Conservation (phyloP, 139 green algal species). For the Limnomonas spitsbergensis region DNA sequence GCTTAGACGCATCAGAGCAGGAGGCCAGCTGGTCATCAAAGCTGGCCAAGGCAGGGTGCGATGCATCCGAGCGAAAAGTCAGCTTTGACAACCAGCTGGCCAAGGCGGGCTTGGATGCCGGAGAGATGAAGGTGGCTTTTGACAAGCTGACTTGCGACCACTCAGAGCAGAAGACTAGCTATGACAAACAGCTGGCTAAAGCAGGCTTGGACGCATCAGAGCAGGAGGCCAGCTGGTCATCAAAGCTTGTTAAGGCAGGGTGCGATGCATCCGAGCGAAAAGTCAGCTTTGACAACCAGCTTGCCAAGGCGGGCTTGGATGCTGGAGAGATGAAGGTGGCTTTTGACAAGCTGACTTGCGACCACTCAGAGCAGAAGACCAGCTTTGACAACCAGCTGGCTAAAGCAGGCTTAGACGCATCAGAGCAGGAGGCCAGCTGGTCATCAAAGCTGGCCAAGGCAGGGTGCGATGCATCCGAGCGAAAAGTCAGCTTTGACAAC, state of each 20-base stretch:
- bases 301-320: conserved; percentile 12
- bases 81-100: conserved; percentile 5
- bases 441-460: neutral
- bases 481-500: conserved; percentile 16
- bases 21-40: neutral
- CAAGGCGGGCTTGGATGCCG: conserved; percentile 9
- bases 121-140: conserved; percentile 14
- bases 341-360: conserved; percentile 15
- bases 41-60: conserved; percentile 8
- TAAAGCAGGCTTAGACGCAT: neutral
- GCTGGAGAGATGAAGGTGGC: conserved; percentile 13
- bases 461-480: conserved; percentile 15
- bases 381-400: conserved; percentile 20
- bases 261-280: conserved; percentile 22
- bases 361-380: conserved; percentile 25
- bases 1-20: neutral
- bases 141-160: conserved; percentile 19
- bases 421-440: neutral
- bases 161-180: conserved; percentile 23
- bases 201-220: neutral
- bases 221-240: neutral
- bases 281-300: conserved; percentile 8
- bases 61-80: conserved; percentile 23
- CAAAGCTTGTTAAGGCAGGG: neutral
- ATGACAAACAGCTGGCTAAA: conserved; percentile 18